Evolutionary conservation across 1,139 yeast species (phyloP).

Genomic region (Spencermartinsiella ligniputridi): DNA sequence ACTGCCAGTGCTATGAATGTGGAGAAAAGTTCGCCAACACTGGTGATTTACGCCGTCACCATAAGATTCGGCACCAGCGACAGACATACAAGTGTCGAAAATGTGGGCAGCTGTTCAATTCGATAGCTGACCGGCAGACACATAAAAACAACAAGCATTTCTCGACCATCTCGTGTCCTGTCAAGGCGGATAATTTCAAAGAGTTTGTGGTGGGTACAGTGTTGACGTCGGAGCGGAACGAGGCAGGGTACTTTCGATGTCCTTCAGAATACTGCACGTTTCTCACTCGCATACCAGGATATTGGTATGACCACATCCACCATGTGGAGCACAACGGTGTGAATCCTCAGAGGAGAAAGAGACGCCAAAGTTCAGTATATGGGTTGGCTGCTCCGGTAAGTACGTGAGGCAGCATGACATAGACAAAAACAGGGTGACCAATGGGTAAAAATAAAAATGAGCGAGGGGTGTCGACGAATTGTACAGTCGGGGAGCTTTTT

Average conservation of each 20-base stretch:
- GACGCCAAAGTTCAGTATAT: conserved; percentile 4
- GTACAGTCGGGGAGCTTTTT: too few relatives aligned
- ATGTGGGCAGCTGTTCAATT: conserved; percentile 27
- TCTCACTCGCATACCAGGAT: conserved; percentile 27
- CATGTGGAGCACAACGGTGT: conserved; percentile 26
- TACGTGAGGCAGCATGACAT: too few relatives aligned
- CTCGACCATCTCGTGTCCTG: conserved; percentile 20
- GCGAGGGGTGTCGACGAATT: too few relatives aligned
- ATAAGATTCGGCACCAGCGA: conserved; percentile 22
- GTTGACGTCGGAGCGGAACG: conserved; percentile 22
- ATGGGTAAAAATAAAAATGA: too few relatives aligned
- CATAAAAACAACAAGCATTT: conserved; percentile 30
- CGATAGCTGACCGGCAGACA: conserved; percentile 29
- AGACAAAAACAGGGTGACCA: too few relatives aligned
- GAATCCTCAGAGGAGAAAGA: conserved; percentile 27
- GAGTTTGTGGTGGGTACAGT: conserved; percentile 21
- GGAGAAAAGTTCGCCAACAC: conserved; percentile 18
- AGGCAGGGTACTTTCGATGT: conserved; percentile 24
- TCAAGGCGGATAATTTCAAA: conserved; percentile 21
- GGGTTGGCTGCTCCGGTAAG: too few relatives aligned
- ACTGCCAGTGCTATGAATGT: conserved; percentile 21
- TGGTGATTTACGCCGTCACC: conserved; percentile 25
- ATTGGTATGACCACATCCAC: conserved; percentile 29
- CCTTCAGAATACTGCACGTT: conserved; percentile 26
- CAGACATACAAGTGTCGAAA: conserved; percentile 27